A percentile compares a stretch with the other conserved stretches of the same genome.
Evolutionary conservation across 371 early-diverging fungal genomes (phyloP).

Genomic region (Mortierella sp.): DNA sequence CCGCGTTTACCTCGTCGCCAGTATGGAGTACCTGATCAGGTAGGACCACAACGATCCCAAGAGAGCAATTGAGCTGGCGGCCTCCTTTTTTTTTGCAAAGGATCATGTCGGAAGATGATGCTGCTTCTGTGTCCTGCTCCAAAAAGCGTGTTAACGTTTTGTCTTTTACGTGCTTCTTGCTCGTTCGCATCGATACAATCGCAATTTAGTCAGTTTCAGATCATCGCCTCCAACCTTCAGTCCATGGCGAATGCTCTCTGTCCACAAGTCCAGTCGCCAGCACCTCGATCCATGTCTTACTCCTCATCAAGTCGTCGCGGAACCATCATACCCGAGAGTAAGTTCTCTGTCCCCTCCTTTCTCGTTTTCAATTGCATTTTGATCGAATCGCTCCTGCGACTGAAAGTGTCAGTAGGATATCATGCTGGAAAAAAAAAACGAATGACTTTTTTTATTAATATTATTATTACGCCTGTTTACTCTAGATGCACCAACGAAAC

Average conservation of each 20-base stretch:
- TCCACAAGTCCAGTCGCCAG: slow-evolving; percentile 60
- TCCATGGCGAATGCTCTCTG: slow-evolving; percentile 68
- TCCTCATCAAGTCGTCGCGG: slow-evolving; percentile 61
- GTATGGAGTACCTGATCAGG: slow-evolving; percentile 80
- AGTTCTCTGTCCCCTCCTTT: slow-evolving; percentile 13
- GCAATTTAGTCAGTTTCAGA: slow-evolving; percentile 64
- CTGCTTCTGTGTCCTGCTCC: neutral
- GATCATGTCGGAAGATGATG: neutral
- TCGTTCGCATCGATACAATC: neutral
- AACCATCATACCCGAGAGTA: slow-evolving; percentile 67
- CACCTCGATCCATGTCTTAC: slow-evolving; percentile 52
- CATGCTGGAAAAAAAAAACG: neutral
- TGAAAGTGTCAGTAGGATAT: slow-evolving; percentile 2
- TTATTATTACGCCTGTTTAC: neutral
- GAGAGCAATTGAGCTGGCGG: neutral
- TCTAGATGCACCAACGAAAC: slow-evolving; percentile 51
- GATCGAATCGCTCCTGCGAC: neutral
- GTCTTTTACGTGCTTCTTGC: neutral
- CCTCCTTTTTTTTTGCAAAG: neutral
- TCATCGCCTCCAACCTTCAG: slow-evolving; percentile 71
- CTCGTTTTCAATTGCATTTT: slow-evolving; percentile 1
- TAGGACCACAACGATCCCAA: slow-evolving; percentile 23
- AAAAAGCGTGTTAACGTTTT: neutral
- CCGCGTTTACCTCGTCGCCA: slow-evolving; percentile 75
- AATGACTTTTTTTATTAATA: neutral